These are phyloP conservation scores for Suillus plorans DNA, from an alignment of 768 basidiomycete genomes.

Conservation along the genomic window DNA sequence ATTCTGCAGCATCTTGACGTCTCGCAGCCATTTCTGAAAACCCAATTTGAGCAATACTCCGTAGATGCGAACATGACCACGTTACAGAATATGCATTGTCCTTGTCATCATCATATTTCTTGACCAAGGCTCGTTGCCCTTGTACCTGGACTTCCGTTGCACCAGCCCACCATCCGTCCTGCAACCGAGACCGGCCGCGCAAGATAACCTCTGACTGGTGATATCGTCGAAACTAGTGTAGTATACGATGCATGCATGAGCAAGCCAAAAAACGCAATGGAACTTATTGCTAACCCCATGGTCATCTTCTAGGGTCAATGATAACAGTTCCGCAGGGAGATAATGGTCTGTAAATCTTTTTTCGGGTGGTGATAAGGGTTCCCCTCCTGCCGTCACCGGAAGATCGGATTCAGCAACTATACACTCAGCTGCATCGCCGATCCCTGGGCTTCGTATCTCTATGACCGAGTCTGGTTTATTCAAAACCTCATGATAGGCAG, in stretches of 20 bases:
- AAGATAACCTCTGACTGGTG: conserved; percentile 48
- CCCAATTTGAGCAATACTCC: not conserved
- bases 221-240: conserved; percentile 44
- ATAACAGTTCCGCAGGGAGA: conserved; percentile 22
- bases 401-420: not conserved
- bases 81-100: conserved; percentile 33
- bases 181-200: conserved; percentile 35
- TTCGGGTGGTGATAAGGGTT: conserved; percentile 19
- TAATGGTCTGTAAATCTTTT: conserved; percentile 19
- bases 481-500: conserved; percentile 9
- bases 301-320: conserved; percentile 23
- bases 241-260: not conserved
- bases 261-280: not conserved
- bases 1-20: conserved; percentile 50
- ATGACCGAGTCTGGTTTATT: conserved; percentile 1
- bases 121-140: conserved; percentile 41
- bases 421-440: not conserved
- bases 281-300: conserved; percentile 31
- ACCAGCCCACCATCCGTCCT: conserved; percentile 50
- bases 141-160: conserved; percentile 39
- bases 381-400: conserved; percentile 14
- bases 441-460: conserved; percentile 6
- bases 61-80: not conserved
- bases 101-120: conserved; percentile 42
- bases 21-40: conserved; percentile 45